Conservation (phyloP, 805 yeast genomes). For the Kodamaea hsintzibuensis region DNA sequence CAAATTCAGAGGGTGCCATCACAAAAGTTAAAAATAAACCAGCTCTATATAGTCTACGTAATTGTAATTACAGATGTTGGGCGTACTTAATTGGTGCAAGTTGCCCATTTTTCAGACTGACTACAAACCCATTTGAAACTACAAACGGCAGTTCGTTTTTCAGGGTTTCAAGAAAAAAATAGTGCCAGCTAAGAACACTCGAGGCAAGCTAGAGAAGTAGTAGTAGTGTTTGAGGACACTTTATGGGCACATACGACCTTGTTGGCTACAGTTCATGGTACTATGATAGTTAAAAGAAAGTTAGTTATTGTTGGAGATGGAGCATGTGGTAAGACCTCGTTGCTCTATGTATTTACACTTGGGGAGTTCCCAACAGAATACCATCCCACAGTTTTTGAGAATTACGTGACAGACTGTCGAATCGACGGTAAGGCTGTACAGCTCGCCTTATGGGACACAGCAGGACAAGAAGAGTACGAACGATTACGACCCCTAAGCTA, state of each 20-base stretch:
- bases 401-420: slow-evolving; percentile 90
- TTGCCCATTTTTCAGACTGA: background rate
- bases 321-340: slow-evolving; percentile 90
- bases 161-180: slow-evolving; percentile 1
- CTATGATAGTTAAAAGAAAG: slow-evolving; percentile 47
- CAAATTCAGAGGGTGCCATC: background rate
- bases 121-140: background rate
- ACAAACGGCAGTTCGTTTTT: background rate
- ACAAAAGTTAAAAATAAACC: slow-evolving; percentile 2
- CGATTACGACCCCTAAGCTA: slow-evolving; percentile 85
- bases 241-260: background rate
- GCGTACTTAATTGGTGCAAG: background rate
- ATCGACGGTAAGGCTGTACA: slow-evolving; percentile 93
- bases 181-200: background rate
- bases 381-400: slow-evolving; percentile 93
- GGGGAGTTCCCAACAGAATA: slow-evolving; percentile 93
- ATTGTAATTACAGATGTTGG: background rate
- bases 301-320: slow-evolving; percentile 94
- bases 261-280: background rate
- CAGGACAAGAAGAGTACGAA: slow-evolving; percentile 96
- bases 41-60: background rate
- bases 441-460: slow-evolving; percentile 91
- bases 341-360: slow-evolving; percentile 85
- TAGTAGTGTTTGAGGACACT: background rate
- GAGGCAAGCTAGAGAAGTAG: background rate